Evolutionary conservation across 1,284 basidiomycete species (phyloP).

Genomic region (Quambalaria eucalypti): DNA sequence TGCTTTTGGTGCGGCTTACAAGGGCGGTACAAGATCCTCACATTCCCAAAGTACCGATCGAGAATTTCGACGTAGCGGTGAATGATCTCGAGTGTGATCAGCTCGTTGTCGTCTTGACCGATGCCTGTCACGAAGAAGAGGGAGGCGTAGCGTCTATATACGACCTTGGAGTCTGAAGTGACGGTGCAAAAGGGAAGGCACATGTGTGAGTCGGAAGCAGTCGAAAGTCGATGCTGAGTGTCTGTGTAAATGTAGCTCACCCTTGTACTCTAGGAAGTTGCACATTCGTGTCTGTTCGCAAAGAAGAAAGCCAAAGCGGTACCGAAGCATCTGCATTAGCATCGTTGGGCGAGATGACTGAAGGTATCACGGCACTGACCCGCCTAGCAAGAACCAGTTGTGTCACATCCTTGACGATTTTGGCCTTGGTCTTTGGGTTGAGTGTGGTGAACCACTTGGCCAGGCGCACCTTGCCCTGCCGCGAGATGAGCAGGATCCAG

Average conservation of each 20-base stretch:
- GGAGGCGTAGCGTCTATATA: constrained; percentile 93
- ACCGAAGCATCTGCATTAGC: not conserved
- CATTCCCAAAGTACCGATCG: constrained; percentile 95
- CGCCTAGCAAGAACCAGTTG: constrained; percentile 91
- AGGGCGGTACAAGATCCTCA: too few species aligned
- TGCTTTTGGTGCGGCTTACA: too few species aligned
- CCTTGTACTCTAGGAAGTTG: constrained; percentile 98
- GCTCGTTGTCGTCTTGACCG: constrained; percentile 74
- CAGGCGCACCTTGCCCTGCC: constrained; percentile 94
- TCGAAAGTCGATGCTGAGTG: not conserved
- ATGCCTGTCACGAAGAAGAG: constrained; percentile 96
- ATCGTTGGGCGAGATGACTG: too few species aligned
- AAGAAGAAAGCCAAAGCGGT: constrained; percentile 3
- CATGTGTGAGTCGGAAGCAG: constrained; percentile 13
- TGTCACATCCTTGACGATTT: constrained; percentile 99
- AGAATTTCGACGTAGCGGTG: constrained; percentile 98
- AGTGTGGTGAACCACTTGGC: constrained; percentile 99
- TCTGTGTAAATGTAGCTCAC: too few species aligned
- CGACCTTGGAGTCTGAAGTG: constrained; percentile 59
- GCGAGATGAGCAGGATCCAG: constrained; percentile 82
- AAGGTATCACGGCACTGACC: constrained; percentile 6
- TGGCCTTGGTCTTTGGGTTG: constrained; percentile 83
- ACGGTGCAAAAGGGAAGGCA: too few species aligned
- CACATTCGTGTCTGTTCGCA: constrained; percentile 98
- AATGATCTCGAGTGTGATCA: constrained; percentile 90